These are phyloP conservation scores for Geosmithia flava DNA, from an alignment of 2,329 filamentous ascomycete species.

Conservation along the genomic window DNA sequence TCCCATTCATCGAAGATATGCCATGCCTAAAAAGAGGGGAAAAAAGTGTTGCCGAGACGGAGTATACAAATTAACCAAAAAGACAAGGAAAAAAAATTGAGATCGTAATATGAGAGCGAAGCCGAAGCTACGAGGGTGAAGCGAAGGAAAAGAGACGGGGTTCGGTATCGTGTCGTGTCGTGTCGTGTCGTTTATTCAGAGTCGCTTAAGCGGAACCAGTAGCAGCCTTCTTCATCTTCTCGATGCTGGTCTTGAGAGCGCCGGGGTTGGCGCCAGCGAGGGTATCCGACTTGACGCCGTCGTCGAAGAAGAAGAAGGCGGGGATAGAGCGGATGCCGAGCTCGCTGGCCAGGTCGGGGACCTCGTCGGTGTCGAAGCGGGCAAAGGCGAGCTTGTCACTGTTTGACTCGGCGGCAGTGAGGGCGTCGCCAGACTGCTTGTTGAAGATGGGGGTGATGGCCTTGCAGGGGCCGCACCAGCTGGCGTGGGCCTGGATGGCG, in stretches of 20 bases:
- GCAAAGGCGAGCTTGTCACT: slow-evolving; percentile 37
- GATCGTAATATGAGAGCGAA: no score
- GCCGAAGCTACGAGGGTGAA: not conserved
- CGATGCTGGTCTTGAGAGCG: slow-evolving; percentile 12
- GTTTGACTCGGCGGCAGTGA: slow-evolving; percentile 19
- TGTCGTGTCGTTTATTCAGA: not conserved
- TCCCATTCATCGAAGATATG: not conserved
- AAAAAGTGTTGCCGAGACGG: not conserved
- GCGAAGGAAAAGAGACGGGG: not conserved
- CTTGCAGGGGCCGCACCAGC: slow-evolving; percentile 51
- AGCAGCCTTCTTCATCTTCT: slow-evolving; percentile 7
- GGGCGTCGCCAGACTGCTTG: slow-evolving; percentile 29
- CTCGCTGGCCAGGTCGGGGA: slow-evolving; percentile 33
- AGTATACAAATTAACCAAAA: no score
- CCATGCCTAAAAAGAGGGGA: not conserved
- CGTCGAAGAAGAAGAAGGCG: slow-evolving; percentile 47
- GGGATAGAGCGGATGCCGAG: slow-evolving; percentile 44
- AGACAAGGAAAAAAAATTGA: no score
- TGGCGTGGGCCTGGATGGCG: slow-evolving; percentile 43
- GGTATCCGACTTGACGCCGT: slow-evolving; percentile 33
- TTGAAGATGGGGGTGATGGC: slow-evolving; percentile 42
- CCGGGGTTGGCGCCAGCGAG: slow-evolving; percentile 25
- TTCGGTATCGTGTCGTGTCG: not conserved
- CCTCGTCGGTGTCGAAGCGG: slow-evolving; percentile 46
- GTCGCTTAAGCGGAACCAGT: not conserved